Percentiles rank a stretch among this genome's conserved stretches.
Evolutionary conservation across 1,139 yeast genomes (phyloP).

Genomic region (Eremothecium sinecaudum): DNA sequence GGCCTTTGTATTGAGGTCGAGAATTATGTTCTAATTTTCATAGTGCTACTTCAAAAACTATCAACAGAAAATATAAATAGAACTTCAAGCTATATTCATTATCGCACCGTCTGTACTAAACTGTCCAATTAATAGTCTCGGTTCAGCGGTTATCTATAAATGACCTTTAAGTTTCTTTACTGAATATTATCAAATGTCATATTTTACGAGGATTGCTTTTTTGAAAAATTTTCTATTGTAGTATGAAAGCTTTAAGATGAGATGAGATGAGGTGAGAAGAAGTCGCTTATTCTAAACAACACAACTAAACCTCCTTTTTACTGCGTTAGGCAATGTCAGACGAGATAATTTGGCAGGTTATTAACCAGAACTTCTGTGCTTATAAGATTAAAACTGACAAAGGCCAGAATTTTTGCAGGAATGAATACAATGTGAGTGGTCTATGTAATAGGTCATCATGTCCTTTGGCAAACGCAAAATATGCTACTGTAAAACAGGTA

Average conservation of each 20-base stretch:
- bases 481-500: slow-evolving; percentile 85
- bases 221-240: slow-evolving; percentile 13
- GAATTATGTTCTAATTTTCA: too few species aligned
- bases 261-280: slow-evolving; percentile 17
- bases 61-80: too few species aligned
- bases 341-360: slow-evolving; percentile 79
- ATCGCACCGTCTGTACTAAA: too few species aligned
- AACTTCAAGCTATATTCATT: too few species aligned
- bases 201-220: slow-evolving; percentile 2
- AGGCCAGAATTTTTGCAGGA: slow-evolving; percentile 75
- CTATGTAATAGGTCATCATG: slow-evolving; percentile 88
- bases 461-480: slow-evolving; percentile 90
- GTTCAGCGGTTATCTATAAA: too few species aligned
- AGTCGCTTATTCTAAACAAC: too few species aligned
- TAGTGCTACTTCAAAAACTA: too few species aligned
- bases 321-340: slow-evolving; percentile 35
- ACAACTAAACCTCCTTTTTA: slow-evolving; percentile 2
- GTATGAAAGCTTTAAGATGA: slow-evolving; percentile 14
- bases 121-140: too few species aligned
- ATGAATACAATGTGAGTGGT: slow-evolving; percentile 85
- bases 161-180: too few species aligned
- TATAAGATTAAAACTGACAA: slow-evolving; percentile 74
- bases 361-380: slow-evolving; percentile 83
- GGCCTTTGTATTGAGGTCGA: too few species aligned
- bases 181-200: not conserved